Percentiles rank a stretch among this genome's conserved stretches.
Conservation (phyloP, 805 yeast genomes). For the Pichia thaimueangensis region DNA sequence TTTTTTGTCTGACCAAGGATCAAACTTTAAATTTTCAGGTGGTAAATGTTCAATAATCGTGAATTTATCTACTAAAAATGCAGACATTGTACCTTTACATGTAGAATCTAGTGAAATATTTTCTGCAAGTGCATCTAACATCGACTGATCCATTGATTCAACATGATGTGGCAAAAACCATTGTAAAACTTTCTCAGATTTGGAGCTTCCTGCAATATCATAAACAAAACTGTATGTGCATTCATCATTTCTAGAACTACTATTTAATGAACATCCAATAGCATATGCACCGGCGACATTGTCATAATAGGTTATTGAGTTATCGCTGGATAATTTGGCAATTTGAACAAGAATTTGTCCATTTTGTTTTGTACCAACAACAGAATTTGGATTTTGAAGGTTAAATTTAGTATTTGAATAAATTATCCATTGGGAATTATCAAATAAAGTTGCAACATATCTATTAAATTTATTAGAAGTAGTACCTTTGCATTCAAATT, state of each 20-base stretch:
- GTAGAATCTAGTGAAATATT: conserved; percentile 40
- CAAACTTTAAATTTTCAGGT: conserved; percentile 33
- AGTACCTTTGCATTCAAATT: conserved; percentile 35
- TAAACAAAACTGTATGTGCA: conserved; percentile 36
- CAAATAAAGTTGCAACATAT: conserved; percentile 48
- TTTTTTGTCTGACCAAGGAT: conserved; percentile 53
- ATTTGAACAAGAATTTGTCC: conserved; percentile 42
- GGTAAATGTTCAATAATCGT: conserved; percentile 26
- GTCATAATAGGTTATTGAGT: conserved; percentile 43
- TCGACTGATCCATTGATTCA: conserved; percentile 24
- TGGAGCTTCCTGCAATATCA: conserved; percentile 23
- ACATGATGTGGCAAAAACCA: conserved; percentile 54
- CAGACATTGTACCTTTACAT: conserved; percentile 48
- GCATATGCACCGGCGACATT: conserved; percentile 65
- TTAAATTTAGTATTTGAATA: conserved; percentile 32
- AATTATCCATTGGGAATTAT: conserved; percentile 59
- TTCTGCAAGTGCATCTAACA: conserved; percentile 21
- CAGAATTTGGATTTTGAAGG: conserved; percentile 25
- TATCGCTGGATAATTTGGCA: conserved; percentile 35
- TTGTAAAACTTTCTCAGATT: conserved; percentile 27
- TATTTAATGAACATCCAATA: conserved; percentile 37
- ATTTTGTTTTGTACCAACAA: conserved; percentile 32
- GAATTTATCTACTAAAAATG: conserved; percentile 32
- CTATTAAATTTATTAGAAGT: conserved; percentile 41
- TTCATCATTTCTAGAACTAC: conserved; percentile 25